Evolutionary conservation across 257 asterid genomes (phyloP).

Genomic region (Linderniella brevidens): DNA sequence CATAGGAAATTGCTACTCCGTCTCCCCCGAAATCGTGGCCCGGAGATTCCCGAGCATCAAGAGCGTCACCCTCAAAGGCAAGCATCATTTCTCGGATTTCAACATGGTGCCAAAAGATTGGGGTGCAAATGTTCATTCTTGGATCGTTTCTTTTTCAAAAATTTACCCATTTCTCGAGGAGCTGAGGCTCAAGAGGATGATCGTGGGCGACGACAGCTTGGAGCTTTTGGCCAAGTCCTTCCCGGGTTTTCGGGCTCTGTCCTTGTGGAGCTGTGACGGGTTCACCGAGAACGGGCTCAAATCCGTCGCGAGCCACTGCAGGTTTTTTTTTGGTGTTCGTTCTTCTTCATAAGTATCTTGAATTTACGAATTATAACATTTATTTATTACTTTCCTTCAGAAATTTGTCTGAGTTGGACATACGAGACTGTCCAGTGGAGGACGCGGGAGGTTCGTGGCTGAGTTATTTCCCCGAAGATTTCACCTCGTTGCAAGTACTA

Average conservation of each 20-base stretch:
- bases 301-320: conserved; percentile 38
- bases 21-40: conserved; percentile 46
- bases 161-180: conserved; percentile 53
- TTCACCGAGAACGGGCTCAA: conserved; percentile 40
- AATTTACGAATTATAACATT: neutral
- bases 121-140: conserved; percentile 48
- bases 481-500: conserved; percentile 48
- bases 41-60: conserved; percentile 39
- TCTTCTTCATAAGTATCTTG: neutral
- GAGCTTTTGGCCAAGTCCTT: conserved; percentile 45
- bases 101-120: conserved; percentile 41
- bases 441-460: conserved; percentile 52
- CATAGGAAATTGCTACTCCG: conserved; percentile 52
- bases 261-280: conserved; percentile 48
- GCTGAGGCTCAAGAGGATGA: conserved; percentile 52
- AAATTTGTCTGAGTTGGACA: conserved; percentile 72
- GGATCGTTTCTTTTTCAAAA: conserved; percentile 36
- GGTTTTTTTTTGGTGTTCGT: conserved; percentile 9
- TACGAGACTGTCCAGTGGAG: conserved; percentile 51
- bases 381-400: too few relatives aligned
- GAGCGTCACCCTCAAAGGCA: conserved; percentile 43
- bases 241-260: conserved; percentile 34
- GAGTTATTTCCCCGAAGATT: conserved; percentile 59
- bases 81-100: conserved; percentile 53
- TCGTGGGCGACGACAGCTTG: conserved; percentile 42